Percentiles rank a stretch among this genome's conserved stretches.
These are phyloP conservation scores for Lichtheimia ramosa DNA, from an alignment of 371 early-diverging fungal genomes.

Conservation along the genomic window DNA sequence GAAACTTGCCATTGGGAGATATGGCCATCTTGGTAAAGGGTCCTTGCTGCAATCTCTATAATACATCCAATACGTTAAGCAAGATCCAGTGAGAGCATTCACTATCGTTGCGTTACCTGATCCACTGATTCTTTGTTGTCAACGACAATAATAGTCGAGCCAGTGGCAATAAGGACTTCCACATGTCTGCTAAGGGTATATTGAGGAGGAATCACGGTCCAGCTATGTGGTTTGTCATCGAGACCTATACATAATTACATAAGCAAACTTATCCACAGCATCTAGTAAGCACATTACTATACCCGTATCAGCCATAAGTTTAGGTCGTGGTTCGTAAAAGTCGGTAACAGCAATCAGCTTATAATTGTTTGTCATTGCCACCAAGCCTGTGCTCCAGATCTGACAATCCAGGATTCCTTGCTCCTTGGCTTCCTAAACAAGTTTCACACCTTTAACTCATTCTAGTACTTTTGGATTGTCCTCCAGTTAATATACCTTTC, in stretches of 20 bases:
- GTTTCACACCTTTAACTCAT: neutral
- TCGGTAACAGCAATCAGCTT: conserved; percentile 82
- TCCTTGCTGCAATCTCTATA: conserved; percentile 79
- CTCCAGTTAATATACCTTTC: conserved; percentile 50
- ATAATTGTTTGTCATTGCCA: conserved; percentile 83
- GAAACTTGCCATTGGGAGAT: conserved; percentile 91
- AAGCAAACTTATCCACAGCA: too few species aligned
- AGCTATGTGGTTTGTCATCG: conserved; percentile 73
- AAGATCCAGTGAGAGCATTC: too few species aligned
- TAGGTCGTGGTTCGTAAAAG: conserved; percentile 84
- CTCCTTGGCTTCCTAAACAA: conserved; percentile 74
- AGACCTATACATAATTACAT: conserved; percentile 36
- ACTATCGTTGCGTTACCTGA: conserved; percentile 54
- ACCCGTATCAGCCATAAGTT: conserved; percentile 76
- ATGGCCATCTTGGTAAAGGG: conserved; percentile 88
- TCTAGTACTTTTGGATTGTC: neutral
- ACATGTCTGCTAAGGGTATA: conserved; percentile 85
- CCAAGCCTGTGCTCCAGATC: conserved; percentile 87
- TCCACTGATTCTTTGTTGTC: conserved; percentile 84
- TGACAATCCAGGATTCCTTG: conserved; percentile 79
- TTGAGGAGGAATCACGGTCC: conserved; percentile 91
- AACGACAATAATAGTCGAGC: conserved; percentile 75
- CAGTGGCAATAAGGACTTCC: conserved; percentile 83
- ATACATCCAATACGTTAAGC: neutral
- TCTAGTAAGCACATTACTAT: conserved; percentile 2